These are phyloP conservation scores for Neopestalotiopsis sp. DNA, from an alignment of 2,329 filamentous ascomycete genomes.

Conservation along the genomic window DNA sequence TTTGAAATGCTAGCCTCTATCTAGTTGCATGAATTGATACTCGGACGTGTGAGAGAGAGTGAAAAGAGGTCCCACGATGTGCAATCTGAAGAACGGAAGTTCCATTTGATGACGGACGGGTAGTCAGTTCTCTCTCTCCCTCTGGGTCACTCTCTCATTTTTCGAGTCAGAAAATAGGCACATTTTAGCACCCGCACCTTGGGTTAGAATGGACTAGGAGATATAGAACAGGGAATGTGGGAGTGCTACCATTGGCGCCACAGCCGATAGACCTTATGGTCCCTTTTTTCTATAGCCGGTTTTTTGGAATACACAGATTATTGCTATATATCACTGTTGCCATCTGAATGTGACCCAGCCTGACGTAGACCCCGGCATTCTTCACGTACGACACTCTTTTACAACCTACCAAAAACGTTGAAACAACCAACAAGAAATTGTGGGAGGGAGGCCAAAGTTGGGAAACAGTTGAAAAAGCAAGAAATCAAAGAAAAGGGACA, in stretches of 20 bases:
- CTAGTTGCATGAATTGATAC: neutral
- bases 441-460: neutral
- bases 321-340: neutral
- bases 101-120: neutral
- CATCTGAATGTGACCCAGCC: neutral
- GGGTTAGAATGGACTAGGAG: neutral
- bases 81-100: neutral
- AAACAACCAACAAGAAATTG: neutral
- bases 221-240: neutral
- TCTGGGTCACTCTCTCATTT: too few species aligned
- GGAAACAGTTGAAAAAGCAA: too few species aligned
- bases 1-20: neutral
- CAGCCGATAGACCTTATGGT: neutral
- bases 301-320: neutral
- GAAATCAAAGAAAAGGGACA: neutral
- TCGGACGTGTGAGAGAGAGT: neutral
- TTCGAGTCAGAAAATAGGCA: conserved; percentile 1
- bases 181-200: neutral
- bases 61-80: neutral
- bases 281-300: neutral
- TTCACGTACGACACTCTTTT: neutral
- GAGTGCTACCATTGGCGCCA: neutral
- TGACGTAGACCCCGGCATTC: neutral
- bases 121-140: neutral
- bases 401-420: neutral